Evolutionary conservation across 306 rosid genomes (phyloP), one percentile per base, ranked within the genome.

Genomic region (Prunus mira): DNA sequence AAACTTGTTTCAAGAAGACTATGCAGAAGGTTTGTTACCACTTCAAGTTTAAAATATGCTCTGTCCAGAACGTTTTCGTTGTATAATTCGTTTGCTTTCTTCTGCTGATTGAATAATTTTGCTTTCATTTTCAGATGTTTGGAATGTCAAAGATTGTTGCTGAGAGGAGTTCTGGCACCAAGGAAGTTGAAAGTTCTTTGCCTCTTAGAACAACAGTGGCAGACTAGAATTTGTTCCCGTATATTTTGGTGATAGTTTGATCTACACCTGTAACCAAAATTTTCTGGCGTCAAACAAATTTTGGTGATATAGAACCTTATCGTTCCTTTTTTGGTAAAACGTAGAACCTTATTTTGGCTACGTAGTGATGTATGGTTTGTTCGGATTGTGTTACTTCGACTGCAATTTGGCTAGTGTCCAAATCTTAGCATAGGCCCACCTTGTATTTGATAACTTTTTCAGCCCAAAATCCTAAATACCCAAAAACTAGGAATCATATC

Each of bases 101-200:
- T 50, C 47, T 24, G 43, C 73, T 76, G 73, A 13, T 50, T 25
- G 15, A 9, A 13, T 65, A 67, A 22, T 52, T 56, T 83, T 49
- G 55, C 46, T 51, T 73, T 76, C 52, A 14, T 71, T 85, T 81
- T 71, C 92, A 95, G 98, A 90, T 92, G 97, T 92, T 95, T 80
- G 81, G 91, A 64, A 81, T 95, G 87, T 95, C 97, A 56, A 92
- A 95, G 89, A 81, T 73, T 69, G 97, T 90, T 78, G 82, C 96
- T 25, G 90, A 90, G 83, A 83, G 78, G 74, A 89, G 54, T 57
- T 70, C 91, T 69, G 85, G 81, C 18, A 34, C 89, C 51, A 88
- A 86, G 82, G 97, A 86, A 80, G 92, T 90, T 83, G 97, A 86
- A 83, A 90, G 96, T 82, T 86, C 92, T 74, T 73, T 92, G 67